Evolutionary conservation across 768 basidiomycete genomes (phyloP).

Genomic region (Mrakia frigida): DNA sequence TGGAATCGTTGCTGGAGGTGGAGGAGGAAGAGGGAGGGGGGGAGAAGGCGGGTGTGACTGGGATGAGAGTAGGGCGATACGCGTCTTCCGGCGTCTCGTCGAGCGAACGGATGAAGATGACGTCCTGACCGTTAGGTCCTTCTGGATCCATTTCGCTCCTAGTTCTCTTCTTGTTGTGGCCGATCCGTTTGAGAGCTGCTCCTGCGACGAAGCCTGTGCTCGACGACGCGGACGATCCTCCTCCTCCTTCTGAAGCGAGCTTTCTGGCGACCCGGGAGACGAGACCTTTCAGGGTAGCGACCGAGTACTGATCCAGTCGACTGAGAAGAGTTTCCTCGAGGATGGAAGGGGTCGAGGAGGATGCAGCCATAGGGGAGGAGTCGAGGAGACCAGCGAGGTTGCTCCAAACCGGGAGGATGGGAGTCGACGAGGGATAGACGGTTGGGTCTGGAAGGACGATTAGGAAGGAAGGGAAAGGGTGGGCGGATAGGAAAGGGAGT

Average conservation of each 20-base stretch:
- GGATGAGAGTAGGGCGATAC: not conserved
- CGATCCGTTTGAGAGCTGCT: not conserved
- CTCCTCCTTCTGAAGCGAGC: not conserved
- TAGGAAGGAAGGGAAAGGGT: constrained; percentile 11
- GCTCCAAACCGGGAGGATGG: not conserved
- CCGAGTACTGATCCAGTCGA: not conserved
- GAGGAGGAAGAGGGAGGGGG: not conserved
- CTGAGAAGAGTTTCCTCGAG: not conserved
- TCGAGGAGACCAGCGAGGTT: constrained; percentile 1
- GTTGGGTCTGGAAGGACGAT: not conserved
- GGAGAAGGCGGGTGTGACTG: not conserved
- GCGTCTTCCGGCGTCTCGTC: not conserved
- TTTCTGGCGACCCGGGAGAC: not conserved
- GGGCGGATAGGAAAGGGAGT: not conserved
- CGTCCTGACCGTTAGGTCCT: not conserved
- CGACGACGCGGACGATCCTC: not conserved
- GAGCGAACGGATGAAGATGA: not conserved
- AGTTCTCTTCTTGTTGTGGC: not conserved
- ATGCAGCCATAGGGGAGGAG: not conserved
- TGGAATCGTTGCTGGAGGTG: not conserved
- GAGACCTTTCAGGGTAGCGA: not conserved
- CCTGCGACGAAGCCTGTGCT: not conserved
- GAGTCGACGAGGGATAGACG: not conserved
- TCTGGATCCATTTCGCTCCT: constrained; percentile 17
- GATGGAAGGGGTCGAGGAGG: not conserved